Percentiles rank a stretch among this genome's conserved stretches.
Evolutionary conservation across 805 yeast genomes (phyloP).

Genomic region (Zygotorulaspora florentina): DNA sequence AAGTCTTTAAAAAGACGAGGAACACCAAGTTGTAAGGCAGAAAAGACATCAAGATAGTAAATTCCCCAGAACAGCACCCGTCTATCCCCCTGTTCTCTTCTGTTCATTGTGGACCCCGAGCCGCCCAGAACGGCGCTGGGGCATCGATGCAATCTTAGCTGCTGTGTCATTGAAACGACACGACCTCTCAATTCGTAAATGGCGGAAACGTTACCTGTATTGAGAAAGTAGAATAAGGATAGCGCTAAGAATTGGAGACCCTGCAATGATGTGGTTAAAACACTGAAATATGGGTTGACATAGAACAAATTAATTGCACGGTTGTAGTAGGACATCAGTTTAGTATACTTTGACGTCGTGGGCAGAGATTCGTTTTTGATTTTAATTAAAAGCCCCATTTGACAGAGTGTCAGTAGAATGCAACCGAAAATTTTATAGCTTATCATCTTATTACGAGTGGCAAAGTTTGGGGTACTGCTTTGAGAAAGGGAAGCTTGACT

Average conservation of each 20-base stretch:
- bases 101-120: conserved; percentile 61
- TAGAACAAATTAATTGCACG: conserved; percentile 54
- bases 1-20: conserved; percentile 76
- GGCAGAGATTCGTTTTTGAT: conserved; percentile 19
- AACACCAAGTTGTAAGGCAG: conserved; percentile 73
- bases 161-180: conserved; percentile 79
- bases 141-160: conserved; percentile 77
- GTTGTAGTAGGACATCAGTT: conserved; percentile 47
- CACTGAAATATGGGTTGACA: conserved; percentile 53
- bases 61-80: conserved; percentile 82
- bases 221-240: conserved; percentile 65
- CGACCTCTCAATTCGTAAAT: conserved; percentile 73
- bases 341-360: conserved; percentile 11
- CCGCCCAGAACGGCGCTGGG: conserved; percentile 74
- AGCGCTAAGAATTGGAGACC: conserved; percentile 66
- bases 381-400: conserved; percentile 30
- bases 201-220: conserved; percentile 67
- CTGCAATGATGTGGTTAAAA: conserved; percentile 57
- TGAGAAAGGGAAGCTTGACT: conserved; percentile 11
- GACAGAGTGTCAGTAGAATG: conserved; percentile 27
- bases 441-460: conserved; percentile 18
- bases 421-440: conserved; percentile 31
- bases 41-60: conserved; percentile 69
- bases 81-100: conserved; percentile 75
- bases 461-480: conserved; percentile 8